Conservation (phyloP, 1,284 basidiomycete species). For the Malassezia psittaci region DNA sequence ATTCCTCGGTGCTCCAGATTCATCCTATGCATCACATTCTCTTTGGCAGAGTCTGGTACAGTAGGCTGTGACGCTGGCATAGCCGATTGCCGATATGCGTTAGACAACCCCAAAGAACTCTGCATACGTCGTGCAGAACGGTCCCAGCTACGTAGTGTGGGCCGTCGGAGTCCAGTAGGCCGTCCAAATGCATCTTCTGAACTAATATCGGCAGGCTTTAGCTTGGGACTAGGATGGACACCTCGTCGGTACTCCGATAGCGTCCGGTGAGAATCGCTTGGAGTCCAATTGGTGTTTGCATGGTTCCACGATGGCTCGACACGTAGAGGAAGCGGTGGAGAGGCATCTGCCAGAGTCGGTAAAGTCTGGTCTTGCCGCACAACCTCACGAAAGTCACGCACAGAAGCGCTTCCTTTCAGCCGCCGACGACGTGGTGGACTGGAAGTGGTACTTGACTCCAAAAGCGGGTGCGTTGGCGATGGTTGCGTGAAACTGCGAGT, state of each 20-base stretch:
- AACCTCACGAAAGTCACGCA: slow-evolving; percentile 15
- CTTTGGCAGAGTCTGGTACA: not conserved
- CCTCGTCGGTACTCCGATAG: slow-evolving; percentile 40
- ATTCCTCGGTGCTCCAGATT: slow-evolving; percentile 3
- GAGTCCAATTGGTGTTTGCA: not conserved
- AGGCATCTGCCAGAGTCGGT: slow-evolving; percentile 5
- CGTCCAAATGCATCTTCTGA: slow-evolving; percentile 14
- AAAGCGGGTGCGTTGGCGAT: slow-evolving; percentile 1
- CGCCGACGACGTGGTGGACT: slow-evolving; percentile 3
- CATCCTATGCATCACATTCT: slow-evolving; percentile 4
- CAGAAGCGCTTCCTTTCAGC: slow-evolving; percentile 12
- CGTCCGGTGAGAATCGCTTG: slow-evolving; percentile 32
- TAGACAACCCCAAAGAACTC: slow-evolving; percentile 13
- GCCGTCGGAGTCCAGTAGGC: slow-evolving; percentile 5
- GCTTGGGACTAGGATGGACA: slow-evolving; percentile 4
- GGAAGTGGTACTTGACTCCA: slow-evolving; percentile 4
- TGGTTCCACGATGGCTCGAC: not conserved
- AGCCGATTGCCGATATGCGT: slow-evolving; percentile 7
- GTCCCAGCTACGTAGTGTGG: slow-evolving; percentile 1
- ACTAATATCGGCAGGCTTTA: not conserved
- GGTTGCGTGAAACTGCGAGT: not conserved
- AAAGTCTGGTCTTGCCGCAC: slow-evolving; percentile 4
- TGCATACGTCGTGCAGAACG: slow-evolving; percentile 15
- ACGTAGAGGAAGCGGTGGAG: not conserved
- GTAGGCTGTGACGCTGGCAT: not conserved